Evolutionary conservation across 2,329 filamentous ascomycete species (phyloP).

Genomic region (Arachnomyces sp.): DNA sequence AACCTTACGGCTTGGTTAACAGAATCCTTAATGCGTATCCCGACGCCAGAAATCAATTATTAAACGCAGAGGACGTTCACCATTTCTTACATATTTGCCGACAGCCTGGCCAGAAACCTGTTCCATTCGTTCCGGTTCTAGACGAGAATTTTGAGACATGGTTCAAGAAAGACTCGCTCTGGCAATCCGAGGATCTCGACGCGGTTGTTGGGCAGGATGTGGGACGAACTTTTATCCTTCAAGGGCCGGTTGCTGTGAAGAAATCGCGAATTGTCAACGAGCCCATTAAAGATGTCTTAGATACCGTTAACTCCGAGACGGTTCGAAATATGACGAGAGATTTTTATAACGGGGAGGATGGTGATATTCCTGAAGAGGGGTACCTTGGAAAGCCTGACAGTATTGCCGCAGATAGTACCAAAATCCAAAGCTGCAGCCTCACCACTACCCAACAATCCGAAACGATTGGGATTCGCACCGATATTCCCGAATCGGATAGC

Average conservation of each 20-base stretch:
- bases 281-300: constrained; percentile 21
- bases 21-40: not conserved
- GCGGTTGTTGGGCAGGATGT: constrained; percentile 29
- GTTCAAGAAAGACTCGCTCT: constrained; percentile 37
- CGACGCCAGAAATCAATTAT: constrained; percentile 12
- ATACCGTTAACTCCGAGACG: constrained; percentile 9
- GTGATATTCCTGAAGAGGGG: too few species aligned
- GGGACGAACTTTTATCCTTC: constrained; percentile 27
- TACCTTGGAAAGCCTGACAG: too few species aligned
- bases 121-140: constrained; percentile 27
- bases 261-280: constrained; percentile 17
- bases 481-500: too few species aligned
- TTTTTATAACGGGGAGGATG: too few species aligned
- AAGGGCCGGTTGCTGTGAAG: constrained; percentile 28
- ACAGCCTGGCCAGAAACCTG: constrained; percentile 26
- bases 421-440: too few species aligned
- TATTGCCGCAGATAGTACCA: too few species aligned
- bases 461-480: too few species aligned
- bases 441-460: too few species aligned
- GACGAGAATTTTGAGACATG: constrained; percentile 32
- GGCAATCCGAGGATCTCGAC: constrained; percentile 33
- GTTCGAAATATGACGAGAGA: too few species aligned
- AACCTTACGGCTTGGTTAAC: not conserved
- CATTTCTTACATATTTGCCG: constrained; percentile 26
- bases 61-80: constrained; percentile 12